Evolutionary conservation across 2,329 filamentous ascomycete species (phyloP).

Genomic region (Xylaria sp.): DNA sequence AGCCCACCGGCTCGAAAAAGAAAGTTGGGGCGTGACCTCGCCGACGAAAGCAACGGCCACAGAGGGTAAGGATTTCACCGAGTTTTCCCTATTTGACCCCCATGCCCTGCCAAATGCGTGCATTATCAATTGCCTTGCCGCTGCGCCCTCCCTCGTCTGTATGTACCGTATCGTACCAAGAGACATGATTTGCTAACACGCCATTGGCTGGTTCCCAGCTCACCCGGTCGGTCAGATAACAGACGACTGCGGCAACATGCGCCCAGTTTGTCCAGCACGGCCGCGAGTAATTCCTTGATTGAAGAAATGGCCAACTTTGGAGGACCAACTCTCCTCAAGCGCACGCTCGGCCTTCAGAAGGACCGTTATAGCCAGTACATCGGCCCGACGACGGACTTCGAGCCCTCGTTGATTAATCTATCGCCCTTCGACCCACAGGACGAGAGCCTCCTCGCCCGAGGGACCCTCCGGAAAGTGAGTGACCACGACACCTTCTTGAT

Average conservation of each 20-base stretch:
- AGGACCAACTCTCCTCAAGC: constrained; percentile 71
- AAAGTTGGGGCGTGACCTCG: constrained; percentile 74
- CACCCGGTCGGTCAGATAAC: constrained; percentile 65
- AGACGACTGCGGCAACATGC: constrained; percentile 64
- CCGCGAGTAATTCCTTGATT: constrained; percentile 70
- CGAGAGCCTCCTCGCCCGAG: constrained; percentile 77
- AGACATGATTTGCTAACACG: constrained; percentile 55
- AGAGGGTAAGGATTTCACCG: constrained; percentile 69
- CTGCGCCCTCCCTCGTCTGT: constrained; percentile 31
- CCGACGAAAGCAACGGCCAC: constrained; percentile 70
- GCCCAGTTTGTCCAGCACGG: constrained; percentile 69
- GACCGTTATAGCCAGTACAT: constrained; percentile 86
- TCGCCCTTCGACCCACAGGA: constrained; percentile 83
- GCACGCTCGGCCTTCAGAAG: constrained; percentile 78
- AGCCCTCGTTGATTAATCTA: constrained; percentile 83
- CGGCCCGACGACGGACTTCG: constrained; percentile 83
- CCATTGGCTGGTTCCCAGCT: constrained; percentile 63
- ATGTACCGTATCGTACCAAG: constrained; percentile 41
- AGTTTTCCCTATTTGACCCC: constrained; percentile 44
- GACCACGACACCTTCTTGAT: constrained; percentile 82
- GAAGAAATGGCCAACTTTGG: constrained; percentile 78
- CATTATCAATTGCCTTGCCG: constrained; percentile 22
- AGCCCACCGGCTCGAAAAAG: constrained; percentile 83
- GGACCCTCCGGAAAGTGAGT: constrained; percentile 78
- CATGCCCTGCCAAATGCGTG: constrained; percentile 32